phyloP scores from a whole-genome alignment of 108 stramenopile genomes.

The Nannochloropsis salina region DNA sequence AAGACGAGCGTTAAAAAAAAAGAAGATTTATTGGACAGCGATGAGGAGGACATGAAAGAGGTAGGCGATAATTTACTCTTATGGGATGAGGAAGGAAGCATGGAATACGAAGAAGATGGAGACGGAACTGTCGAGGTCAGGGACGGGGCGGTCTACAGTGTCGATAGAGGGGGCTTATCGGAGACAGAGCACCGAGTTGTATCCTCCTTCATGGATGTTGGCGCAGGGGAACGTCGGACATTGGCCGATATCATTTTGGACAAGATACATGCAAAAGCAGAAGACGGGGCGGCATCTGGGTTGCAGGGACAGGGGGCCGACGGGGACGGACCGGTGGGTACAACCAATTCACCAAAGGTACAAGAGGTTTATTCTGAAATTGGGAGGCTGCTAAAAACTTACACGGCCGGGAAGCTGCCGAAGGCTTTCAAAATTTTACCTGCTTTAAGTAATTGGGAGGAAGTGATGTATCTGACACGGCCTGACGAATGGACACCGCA shows the following conservation, averaged over 20 bases:
- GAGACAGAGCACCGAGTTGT: conserved; percentile 43
- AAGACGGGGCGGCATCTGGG: conserved; percentile 51
- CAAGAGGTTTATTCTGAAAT: conserved; percentile 91
- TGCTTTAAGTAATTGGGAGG: conserved; percentile 91
- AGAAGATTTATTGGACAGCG: conserved; percentile 34
- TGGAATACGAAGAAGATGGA: conserved; percentile 25
- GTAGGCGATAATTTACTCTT: background rate
- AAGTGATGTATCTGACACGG: conserved; percentile 89
- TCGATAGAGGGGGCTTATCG: conserved; percentile 32
- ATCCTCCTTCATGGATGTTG: conserved; percentile 42
- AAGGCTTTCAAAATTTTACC: conserved; percentile 99
- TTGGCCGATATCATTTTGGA: conserved; percentile 96
- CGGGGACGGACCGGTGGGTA: conserved; percentile 34
- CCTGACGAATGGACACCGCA: conserved; percentile 94
- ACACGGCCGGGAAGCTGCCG: conserved; percentile 93
- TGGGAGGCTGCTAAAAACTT: conserved; percentile 81
- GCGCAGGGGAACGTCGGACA: conserved; percentile 32
- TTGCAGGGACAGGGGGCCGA: conserved; percentile 28
- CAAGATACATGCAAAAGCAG: conserved; percentile 80
- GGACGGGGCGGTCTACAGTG: background rate
- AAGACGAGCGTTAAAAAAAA: conserved; percentile 22
- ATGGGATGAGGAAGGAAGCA: background rate
- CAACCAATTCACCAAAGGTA: conserved; percentile 48
- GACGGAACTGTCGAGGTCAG: conserved; percentile 18
- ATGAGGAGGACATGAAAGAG: conserved; percentile 17